A percentile compares a stretch with the other conserved stretches of the same genome.
phyloP scores from a whole-genome alignment of 352 stramenopile genomes.

The Aphanomyces cochlioides region DNA sequence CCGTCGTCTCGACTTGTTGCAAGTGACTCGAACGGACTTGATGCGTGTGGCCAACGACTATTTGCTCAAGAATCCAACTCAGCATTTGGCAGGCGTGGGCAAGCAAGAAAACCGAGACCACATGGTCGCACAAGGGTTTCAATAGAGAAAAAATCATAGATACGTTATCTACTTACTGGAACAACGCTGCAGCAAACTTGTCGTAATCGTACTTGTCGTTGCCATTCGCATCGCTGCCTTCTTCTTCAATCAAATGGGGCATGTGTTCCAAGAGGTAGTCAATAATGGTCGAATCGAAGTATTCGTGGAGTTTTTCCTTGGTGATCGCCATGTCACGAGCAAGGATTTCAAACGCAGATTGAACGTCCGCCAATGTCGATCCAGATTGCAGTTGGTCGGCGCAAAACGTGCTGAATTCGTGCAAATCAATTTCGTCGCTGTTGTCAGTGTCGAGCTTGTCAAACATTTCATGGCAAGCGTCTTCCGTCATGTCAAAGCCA shows the following conservation, averaged over 20 bases:
- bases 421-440: slow-evolving; percentile 81
- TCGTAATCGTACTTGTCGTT: slow-evolving; percentile 46
- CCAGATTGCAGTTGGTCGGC: slow-evolving; percentile 86
- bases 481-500: slow-evolving; percentile 78
- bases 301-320: slow-evolving; percentile 71
- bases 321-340: slow-evolving; percentile 58
- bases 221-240: slow-evolving; percentile 51
- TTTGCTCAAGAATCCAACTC: not conserved
- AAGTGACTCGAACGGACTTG: slow-evolving; percentile 22
- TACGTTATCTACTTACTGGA: slow-evolving; percentile 40
- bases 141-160: slow-evolving; percentile 14
- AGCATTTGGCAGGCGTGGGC: slow-evolving; percentile 14
- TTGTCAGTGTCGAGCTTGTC: slow-evolving; percentile 81
- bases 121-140: not conserved
- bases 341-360: slow-evolving; percentile 77
- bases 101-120: slow-evolving; percentile 25
- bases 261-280: slow-evolving; percentile 81
- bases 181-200: slow-evolving; percentile 77
- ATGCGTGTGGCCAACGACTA: slow-evolving; percentile 17
- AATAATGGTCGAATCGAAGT: slow-evolving; percentile 66
- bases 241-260: slow-evolving; percentile 27
- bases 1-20: slow-evolving; percentile 50
- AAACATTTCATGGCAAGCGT: slow-evolving; percentile 86
- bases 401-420: slow-evolving; percentile 83
- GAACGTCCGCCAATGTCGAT: slow-evolving; percentile 76